phyloP scores from a whole-genome alignment of 495 filamentous ascomycete genomes.

The Filosporella fistucella region DNA sequence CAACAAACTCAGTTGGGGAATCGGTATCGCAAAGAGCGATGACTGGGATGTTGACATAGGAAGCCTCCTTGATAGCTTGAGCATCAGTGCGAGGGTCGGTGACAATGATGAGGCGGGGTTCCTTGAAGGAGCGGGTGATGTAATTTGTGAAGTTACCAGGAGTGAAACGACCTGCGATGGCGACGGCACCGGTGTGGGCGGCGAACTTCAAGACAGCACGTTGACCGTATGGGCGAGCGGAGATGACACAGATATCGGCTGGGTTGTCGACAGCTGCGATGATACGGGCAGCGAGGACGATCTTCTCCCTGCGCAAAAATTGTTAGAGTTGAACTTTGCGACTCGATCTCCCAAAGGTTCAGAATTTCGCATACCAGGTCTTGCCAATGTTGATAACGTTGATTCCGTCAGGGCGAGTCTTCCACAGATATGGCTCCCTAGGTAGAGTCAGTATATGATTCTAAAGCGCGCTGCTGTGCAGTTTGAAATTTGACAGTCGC shows the following conservation, averaged over 20 bases:
- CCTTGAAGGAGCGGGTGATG: constrained; percentile 99
- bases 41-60: constrained; percentile 99
- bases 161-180: constrained; percentile 99
- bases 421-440: constrained; percentile 99
- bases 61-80: constrained; percentile 99
- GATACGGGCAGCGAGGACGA: constrained; percentile 95
- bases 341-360: background rate
- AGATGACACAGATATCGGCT: constrained; percentile 97
- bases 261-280: constrained; percentile 99
- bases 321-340: constrained; percentile 10
- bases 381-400: constrained; percentile 99
- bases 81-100: constrained; percentile 99
- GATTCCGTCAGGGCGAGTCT: constrained; percentile 95
- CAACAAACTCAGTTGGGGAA: constrained; percentile 98
- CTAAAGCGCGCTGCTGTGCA: too few species aligned
- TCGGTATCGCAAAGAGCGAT: constrained; percentile 98
- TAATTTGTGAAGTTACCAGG: constrained; percentile 99
- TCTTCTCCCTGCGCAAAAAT: constrained; percentile 82
- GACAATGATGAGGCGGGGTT: constrained; percentile 98
- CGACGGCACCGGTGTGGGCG: constrained; percentile 91
- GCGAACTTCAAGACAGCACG: constrained; percentile 99
- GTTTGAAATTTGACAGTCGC: too few species aligned
- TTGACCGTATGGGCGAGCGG: constrained; percentile 98
- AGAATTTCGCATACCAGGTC: constrained; percentile 76
- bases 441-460: too few species aligned